Base-by-base conservation (phyloP, 768 basidiomycete genomes). In the Agaricus subrufescens region DNA sequence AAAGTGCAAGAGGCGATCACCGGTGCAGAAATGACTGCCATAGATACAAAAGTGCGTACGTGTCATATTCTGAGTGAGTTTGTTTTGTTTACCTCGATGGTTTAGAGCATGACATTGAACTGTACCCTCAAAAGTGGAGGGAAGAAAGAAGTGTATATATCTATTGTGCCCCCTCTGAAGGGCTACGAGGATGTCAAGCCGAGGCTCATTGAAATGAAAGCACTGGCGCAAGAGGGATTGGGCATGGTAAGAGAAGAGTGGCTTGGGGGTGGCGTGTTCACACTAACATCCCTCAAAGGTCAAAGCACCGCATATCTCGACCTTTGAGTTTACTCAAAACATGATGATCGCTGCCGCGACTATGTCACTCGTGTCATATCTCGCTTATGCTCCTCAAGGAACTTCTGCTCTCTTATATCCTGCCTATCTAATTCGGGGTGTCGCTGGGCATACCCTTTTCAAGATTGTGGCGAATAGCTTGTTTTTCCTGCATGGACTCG, bases 141-240 rank as follows among this genome's bases (percentile, higher is more conserved):
- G 8, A 75, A 71, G 59, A 78, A 80, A 60, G 74, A 73, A 8
- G 80, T 86, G 0, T 67, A 64, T 3, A 77, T 93, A 19, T 67
- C 72, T 4, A 83, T 94, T 46, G 81, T 88, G 23, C 91, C 91
- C 0, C 89, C 86, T 2, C 72, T 94, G 30, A 62, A 72, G 3
- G 84, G 86, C 0, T 92, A 92, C 63, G 86, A 89, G 1, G 90
- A 91, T 37, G 89, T 93, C 26, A 91, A 91, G 64, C 88, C 89
- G 2, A 82, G 91, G 8, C 67, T 93, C 25, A 70, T 92, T 23
- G 75, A 82, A 54, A 93, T 92, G 91, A 91, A 90, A 64, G 83
- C 83, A 0, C 75, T 88, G 26, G 87, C 91, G 0, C 87, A 92
- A 64, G 89, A 89, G 65, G 78, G 82, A 1, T 77, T 93, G 15